phyloP scores from a whole-genome alignment of 2,329 filamentous ascomycete genomes.

The Monilinia fructicola region DNA sequence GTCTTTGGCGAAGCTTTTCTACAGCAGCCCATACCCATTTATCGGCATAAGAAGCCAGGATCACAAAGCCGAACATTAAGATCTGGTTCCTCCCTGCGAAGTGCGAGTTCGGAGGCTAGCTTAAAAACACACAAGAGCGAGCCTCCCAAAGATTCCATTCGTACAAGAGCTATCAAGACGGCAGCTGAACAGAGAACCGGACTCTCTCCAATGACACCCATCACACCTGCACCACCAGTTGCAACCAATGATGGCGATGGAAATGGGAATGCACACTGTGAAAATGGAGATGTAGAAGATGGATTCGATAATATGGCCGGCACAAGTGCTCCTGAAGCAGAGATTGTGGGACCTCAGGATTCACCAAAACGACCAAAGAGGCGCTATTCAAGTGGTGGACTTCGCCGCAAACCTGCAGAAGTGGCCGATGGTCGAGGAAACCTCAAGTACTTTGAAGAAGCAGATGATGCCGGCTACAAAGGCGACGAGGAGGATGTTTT shows the following conservation, averaged over 20 bases:
- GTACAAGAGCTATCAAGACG: conserved; percentile 37
- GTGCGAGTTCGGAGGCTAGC: conserved; percentile 40
- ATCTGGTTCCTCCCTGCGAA: conserved; percentile 44
- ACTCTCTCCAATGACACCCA: conserved; percentile 25
- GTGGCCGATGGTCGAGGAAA: conserved; percentile 70
- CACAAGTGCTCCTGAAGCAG: conserved; percentile 64
- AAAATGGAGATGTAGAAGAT: conserved; percentile 41
- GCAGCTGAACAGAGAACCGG: conserved; percentile 33
- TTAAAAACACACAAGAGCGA: conserved; percentile 31
- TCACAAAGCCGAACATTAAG: conserved; percentile 73
- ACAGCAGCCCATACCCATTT: conserved; percentile 77
- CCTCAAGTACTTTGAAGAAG: conserved; percentile 87
- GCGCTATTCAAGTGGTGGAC: conserved; percentile 83
- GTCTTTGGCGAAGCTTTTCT: conserved; percentile 91
- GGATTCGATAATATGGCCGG: conserved; percentile 50
- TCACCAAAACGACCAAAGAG: conserved; percentile 52
- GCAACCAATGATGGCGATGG: conserved; percentile 12
- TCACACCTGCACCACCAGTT: conserved; percentile 14
- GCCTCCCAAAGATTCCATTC: conserved; percentile 49
- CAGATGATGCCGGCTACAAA: conserved; percentile 78
- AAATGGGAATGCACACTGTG: conserved; percentile 7
- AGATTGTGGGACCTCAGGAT: conserved; percentile 43
- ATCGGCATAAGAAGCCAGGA: conserved; percentile 68
- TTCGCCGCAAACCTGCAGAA: conserved; percentile 71
- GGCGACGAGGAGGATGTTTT: conserved; percentile 73